Conservation (phyloP, 148 eudicot genomes). For the Pouteria glomerata region DNA sequence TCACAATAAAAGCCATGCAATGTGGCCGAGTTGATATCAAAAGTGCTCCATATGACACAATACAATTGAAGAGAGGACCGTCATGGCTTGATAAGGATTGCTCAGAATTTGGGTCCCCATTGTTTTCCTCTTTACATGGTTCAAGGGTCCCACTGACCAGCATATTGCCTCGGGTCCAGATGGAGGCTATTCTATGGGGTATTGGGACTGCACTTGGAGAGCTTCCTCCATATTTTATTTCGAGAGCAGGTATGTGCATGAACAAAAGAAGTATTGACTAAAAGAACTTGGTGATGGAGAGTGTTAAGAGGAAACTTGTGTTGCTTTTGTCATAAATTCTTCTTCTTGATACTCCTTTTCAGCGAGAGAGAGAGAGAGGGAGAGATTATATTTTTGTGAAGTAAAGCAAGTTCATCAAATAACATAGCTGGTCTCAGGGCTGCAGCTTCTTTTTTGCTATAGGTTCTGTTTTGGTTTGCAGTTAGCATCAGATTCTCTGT, state of each 20-base stretch:
- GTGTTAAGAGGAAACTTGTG: neutral
- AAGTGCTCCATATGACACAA: constrained; percentile 92
- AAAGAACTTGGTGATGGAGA: neutral
- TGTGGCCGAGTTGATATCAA: constrained; percentile 97
- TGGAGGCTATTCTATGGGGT: constrained; percentile 95
- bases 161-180: constrained; percentile 87
- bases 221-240: constrained; percentile 97
- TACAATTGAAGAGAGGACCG: constrained; percentile 73
- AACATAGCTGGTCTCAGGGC: neutral
- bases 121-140: constrained; percentile 52
- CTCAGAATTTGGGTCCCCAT: constrained; percentile 75
- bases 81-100: constrained; percentile 96
- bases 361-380: too few species aligned
- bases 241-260: constrained; percentile 92
- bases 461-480: neutral
- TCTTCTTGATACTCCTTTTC: too few species aligned
- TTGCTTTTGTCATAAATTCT: neutral
- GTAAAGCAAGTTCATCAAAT: neutral
- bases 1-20: constrained; percentile 88
- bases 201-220: constrained; percentile 97
- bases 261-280: too few species aligned
- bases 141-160: constrained; percentile 71
- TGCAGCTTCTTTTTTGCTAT: neutral
- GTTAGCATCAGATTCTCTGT: neutral
- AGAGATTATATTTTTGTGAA: neutral